Base-by-base conservation (phyloP, 2,329 filamentous ascomycete species). In the Sphaerulina vaccinii region DNA sequence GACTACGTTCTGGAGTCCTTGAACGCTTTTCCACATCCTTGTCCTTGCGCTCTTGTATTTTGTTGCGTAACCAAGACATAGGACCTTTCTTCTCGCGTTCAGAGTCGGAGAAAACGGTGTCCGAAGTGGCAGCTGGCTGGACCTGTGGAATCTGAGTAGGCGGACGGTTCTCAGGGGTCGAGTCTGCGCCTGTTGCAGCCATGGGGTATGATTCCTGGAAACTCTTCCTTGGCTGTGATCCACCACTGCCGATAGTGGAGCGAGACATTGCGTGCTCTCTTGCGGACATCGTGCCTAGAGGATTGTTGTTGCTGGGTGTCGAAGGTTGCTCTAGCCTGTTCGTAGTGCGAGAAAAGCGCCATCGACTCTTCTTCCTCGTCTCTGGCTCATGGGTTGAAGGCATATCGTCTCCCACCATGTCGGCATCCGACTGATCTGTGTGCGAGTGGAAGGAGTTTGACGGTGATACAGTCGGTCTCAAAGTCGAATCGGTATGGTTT, bases 351-450 rank as follows among this genome's bases (percentile, higher is more conserved):
- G 84, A 84, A 15, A 89, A 86, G 46, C 90, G 77, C 75, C 90
- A 89, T 75, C 86, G 83, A 52, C 79, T 82, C 64, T 85, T 87
- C 70, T 84, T 87, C 47, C 87, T 84, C 47, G 87, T 84, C 11
- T 82, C 75, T 8, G 57, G 46, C 27, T 61, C 52, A 16, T 64
- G 58, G 2, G 54, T 42, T 16, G 48, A 47, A 11, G 66, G 65
- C 61, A 63, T 61, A 36, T 68, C 66, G 62, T 90, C 87, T 22
- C 90, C 88, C 8, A 79, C 70, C 55, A 87, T 84, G 56, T 95
- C 90, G 23, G 84, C 67, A 65, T 96, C 90, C 0, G 90, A 95
- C 18, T 85, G 83, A 59, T 95, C 90, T 19, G 92, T 93, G 39
- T 79, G 79, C 9, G 89, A 92, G 60, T 88, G 83, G 52, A 90